These are phyloP conservation scores for Alternaria panax DNA, from an alignment of 2,329 filamentous ascomycete genomes.

Conservation along the genomic window DNA sequence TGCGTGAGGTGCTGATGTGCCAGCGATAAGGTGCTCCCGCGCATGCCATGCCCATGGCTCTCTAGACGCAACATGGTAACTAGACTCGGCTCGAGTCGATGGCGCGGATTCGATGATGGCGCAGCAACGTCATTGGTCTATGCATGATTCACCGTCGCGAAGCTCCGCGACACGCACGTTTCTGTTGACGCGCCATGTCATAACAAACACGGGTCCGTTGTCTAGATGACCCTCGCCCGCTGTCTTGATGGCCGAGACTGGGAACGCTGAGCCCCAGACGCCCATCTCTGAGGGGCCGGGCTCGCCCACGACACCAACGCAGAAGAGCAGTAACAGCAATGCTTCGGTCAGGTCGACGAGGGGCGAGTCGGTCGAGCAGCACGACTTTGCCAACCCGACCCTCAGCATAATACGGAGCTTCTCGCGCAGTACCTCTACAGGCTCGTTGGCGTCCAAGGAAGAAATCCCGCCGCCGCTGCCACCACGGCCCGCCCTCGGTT, in stretches of 20 bases:
- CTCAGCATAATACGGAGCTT: constrained; percentile 41
- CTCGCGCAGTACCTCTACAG: constrained; percentile 36
- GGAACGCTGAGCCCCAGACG: constrained; percentile 34
- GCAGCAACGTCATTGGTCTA: constrained; percentile 21
- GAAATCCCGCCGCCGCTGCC: constrained; percentile 64
- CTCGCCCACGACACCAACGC: constrained; percentile 47
- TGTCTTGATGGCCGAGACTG: constrained; percentile 39
- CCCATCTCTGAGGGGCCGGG: constrained; percentile 21
- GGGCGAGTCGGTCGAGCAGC: constrained; percentile 33
- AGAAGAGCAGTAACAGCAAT: constrained; percentile 43
- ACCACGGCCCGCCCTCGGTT: constrained; percentile 56
- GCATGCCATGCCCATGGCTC: neutral
- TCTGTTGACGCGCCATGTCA: constrained; percentile 12
- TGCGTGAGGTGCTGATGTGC: neutral
- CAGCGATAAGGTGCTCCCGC: neutral
- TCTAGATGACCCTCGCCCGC: constrained; percentile 29
- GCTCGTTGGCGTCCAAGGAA: constrained; percentile 48
- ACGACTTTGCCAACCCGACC: constrained; percentile 45
- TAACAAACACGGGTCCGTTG: constrained; percentile 10
- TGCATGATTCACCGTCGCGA: constrained; percentile 15
- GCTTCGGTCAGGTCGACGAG: constrained; percentile 22
- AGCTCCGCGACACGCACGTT: constrained; percentile 5
- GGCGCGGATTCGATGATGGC: neutral
- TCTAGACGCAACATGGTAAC: neutral
- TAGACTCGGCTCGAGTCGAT: neutral